Evolutionary conservation across 1,284 basidiomycete species (phyloP).

Genomic region (Malassezia vespertilionis): DNA sequence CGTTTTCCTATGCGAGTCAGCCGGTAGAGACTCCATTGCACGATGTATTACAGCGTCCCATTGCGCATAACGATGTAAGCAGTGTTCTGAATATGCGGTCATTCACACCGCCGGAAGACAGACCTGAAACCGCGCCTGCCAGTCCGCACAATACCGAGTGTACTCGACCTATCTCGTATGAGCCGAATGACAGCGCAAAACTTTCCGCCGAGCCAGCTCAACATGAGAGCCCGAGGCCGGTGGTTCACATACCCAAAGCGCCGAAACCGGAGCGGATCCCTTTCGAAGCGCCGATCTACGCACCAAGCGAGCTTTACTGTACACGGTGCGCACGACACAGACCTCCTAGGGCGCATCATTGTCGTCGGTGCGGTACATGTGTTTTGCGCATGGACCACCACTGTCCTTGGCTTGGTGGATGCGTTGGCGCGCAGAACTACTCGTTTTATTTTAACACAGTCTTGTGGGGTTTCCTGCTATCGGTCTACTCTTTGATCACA

Average conservation of each 20-base stretch:
- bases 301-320: slow-evolving; percentile 6
- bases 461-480: slow-evolving; percentile 55
- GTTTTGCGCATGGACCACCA: slow-evolving; percentile 52
- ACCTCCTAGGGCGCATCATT: slow-evolving; percentile 46
- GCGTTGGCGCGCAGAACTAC: slow-evolving; percentile 48
- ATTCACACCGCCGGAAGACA: slow-evolving; percentile 7
- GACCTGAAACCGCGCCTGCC: too few species aligned
- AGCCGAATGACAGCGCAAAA: too few species aligned
- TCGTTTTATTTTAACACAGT: slow-evolving; percentile 58
- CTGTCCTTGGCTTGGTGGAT: slow-evolving; percentile 52
- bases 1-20: too few species aligned
- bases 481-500: slow-evolving; percentile 56
- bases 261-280: slow-evolving; percentile 10
- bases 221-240: neutral
- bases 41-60: neutral
- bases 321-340: slow-evolving; percentile 8
- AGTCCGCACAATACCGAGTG: too few species aligned
- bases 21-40: neutral
- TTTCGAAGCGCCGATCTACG: slow-evolving; percentile 7
- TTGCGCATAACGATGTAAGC: neutral
- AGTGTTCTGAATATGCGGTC: slow-evolving; percentile 7
- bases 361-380: slow-evolving; percentile 40
- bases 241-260: neutral
- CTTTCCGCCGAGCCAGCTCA: too few species aligned
- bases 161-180: too few species aligned